A percentile compares a stretch with the other conserved stretches of the same genome.
These are phyloP conservation scores for Rhizopogon parksii DNA, from an alignment of 1,284 basidiomycete species.

Conservation along the genomic window DNA sequence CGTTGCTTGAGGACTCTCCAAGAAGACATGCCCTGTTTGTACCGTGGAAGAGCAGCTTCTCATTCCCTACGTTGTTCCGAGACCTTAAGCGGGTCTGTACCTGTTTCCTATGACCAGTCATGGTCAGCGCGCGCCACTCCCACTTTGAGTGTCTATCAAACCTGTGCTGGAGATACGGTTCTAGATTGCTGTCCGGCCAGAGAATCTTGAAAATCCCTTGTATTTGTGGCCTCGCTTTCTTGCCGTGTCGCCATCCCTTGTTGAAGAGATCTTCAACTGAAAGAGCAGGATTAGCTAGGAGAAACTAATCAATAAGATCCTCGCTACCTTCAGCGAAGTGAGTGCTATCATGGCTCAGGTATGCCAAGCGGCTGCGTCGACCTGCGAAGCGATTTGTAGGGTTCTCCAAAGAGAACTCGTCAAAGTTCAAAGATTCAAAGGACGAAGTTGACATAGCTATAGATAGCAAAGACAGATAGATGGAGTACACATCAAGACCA, in stretches of 20 bases:
- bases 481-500: not conserved
- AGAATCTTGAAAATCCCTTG: slow-evolving; percentile 48
- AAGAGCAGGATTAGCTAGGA: slow-evolving; percentile 2
- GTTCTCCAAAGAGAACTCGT: slow-evolving; percentile 41
- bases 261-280: slow-evolving; percentile 46
- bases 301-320: not conserved
- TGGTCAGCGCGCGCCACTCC: not conserved
- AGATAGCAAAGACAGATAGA: slow-evolving; percentile 2
- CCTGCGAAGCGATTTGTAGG: slow-evolving; percentile 31
- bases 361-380: slow-evolving; percentile 32
- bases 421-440: slow-evolving; percentile 15
- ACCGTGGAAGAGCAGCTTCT: slow-evolving; percentile 56
- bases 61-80: slow-evolving; percentile 34
- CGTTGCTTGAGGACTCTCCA: slow-evolving; percentile 39
- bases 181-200: slow-evolving; percentile 36
- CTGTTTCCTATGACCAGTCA: slow-evolving; percentile 17
- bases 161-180: slow-evolving; percentile 46
- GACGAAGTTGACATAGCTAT: slow-evolving; percentile 6
- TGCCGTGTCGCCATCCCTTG: slow-evolving; percentile 51
- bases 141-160: slow-evolving; percentile 17
- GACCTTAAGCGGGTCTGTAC: slow-evolving; percentile 22
- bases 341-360: slow-evolving; percentile 20
- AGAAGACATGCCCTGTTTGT: slow-evolving; percentile 47
- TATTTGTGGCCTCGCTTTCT: slow-evolving; percentile 44
- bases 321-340: slow-evolving; percentile 21